Evolutionary conservation across 257 asterid genomes (phyloP).

Genomic region (Solanum appendiculatum): DNA sequence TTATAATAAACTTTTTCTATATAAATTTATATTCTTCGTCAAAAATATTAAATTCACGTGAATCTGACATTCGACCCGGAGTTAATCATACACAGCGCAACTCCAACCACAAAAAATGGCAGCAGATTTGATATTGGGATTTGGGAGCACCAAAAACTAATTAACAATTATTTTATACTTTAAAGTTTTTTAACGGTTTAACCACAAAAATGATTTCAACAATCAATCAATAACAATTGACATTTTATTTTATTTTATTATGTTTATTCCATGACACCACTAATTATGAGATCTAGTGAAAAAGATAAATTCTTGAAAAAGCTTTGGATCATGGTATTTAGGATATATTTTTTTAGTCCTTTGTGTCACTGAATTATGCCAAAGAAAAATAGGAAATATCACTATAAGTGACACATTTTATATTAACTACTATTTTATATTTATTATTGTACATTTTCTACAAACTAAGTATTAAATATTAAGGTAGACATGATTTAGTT

Average conservation of each 20-base stretch:
- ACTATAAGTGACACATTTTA: not conserved
- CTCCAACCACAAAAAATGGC: not conserved
- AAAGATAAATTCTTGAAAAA: not conserved
- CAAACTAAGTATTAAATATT: not conserved
- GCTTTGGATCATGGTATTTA: not conserved
- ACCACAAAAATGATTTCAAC: not conserved
- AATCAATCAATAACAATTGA: not conserved
- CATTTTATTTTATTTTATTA: not conserved
- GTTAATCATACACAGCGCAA: not conserved
- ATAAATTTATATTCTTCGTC: too few species aligned
- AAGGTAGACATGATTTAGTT: not conserved
- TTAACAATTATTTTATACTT: not conserved
- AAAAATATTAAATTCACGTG: too few species aligned
- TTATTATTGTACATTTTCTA: not conserved
- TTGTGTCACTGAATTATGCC: not conserved
- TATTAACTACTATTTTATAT: not conserved
- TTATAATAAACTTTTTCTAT: too few species aligned
- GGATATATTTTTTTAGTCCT: not conserved
- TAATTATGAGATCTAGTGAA: not conserved
- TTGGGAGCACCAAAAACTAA: not conserved
- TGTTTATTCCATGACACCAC: not conserved
- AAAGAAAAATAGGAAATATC: not conserved
- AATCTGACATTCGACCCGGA: rapidly evolving
- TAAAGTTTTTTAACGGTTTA: not conserved
- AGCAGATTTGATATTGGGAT: not conserved